These are phyloP conservation scores for Albatrellus ellisii DNA, from an alignment of 768 basidiomycete genomes.

Conservation along the genomic window DNA sequence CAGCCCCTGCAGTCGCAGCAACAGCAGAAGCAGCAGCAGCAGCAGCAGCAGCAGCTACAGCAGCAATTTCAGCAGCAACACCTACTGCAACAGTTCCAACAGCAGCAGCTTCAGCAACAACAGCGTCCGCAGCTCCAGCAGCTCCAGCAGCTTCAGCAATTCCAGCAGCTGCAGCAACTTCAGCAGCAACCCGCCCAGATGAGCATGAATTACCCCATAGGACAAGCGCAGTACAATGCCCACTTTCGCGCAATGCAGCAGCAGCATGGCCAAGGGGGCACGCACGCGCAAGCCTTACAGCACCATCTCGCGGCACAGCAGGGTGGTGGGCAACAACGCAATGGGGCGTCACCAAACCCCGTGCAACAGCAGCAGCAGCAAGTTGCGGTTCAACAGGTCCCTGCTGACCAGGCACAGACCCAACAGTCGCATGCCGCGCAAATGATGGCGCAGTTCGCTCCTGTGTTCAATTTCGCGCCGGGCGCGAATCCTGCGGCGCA, in stretches of 20 bases:
- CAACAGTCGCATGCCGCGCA: constrained; percentile 1
- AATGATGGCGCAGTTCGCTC: constrained; percentile 13
- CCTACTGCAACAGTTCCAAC: background rate
- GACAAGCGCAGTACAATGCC: background rate
- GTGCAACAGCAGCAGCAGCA: constrained; percentile 10
- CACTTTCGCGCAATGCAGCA: background rate
- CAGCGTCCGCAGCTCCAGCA: background rate
- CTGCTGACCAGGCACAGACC: background rate
- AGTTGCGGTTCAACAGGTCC: constrained; percentile 1
- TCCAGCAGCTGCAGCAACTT: too few species aligned
- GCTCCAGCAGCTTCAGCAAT: too few species aligned
- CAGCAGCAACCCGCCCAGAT: background rate
- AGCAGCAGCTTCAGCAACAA: background rate
- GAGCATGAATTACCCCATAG: background rate
- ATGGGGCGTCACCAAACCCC: constrained; percentile 12
- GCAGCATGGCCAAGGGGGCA: background rate
- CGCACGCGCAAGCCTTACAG: background rate
- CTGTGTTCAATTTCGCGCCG: constrained; percentile 14
- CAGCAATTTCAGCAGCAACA: background rate
- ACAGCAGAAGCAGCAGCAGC: background rate
- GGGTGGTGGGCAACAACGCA: constrained; percentile 14
- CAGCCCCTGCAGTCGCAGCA: constrained; percentile 7
- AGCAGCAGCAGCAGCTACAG: background rate
- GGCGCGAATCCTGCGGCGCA: constrained; percentile 7
- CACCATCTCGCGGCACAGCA: background rate